Evolutionary conservation across 768 basidiomycete genomes (phyloP).

Genomic region (Tylopilus intermedius): DNA sequence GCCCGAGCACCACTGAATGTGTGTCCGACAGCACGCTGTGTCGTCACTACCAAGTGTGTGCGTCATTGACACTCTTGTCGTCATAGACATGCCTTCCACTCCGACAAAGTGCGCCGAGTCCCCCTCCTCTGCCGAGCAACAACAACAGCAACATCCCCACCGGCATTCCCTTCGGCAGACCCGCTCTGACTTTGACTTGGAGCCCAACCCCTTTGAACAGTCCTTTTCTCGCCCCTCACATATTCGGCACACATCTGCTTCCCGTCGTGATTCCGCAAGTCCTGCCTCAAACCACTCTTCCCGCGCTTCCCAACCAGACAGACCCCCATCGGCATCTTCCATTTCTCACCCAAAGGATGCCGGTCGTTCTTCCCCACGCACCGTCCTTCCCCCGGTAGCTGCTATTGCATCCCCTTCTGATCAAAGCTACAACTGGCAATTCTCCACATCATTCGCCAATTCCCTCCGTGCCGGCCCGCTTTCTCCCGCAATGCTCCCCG

Average conservation of each 20-base stretch:
- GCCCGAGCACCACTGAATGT: constrained; percentile 17
- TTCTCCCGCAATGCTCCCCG: constrained; percentile 93
- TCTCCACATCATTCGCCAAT: constrained; percentile 56
- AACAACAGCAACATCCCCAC: not conserved
- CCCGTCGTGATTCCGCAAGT: constrained; percentile 31
- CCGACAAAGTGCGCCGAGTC: constrained; percentile 35
- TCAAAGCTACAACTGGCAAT: constrained; percentile 53
- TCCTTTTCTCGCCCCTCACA: constrained; percentile 72
- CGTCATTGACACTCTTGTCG: constrained; percentile 15
- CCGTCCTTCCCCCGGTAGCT: constrained; percentile 77
- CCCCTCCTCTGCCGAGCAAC: constrained; percentile 7
- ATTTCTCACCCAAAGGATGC: constrained; percentile 28
- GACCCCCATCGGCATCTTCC: constrained; percentile 32
- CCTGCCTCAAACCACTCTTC: constrained; percentile 34
- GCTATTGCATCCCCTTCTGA: constrained; percentile 61
- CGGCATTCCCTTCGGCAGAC: constrained; percentile 38
- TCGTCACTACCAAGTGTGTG: constrained; percentile 8
- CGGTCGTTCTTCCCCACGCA: constrained; percentile 46
- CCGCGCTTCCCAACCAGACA: constrained; percentile 32
- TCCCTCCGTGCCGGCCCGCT: constrained; percentile 91
- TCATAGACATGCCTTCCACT: constrained; percentile 27
- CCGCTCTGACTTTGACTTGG: constrained; percentile 67
- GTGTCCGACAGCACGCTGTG: constrained; percentile 19
- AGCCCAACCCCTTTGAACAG: constrained; percentile 93
- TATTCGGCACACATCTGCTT: constrained; percentile 39